Evolutionary conservation across 257 asterid species (phyloP).

Genomic region (Nicotiana undulata): DNA sequence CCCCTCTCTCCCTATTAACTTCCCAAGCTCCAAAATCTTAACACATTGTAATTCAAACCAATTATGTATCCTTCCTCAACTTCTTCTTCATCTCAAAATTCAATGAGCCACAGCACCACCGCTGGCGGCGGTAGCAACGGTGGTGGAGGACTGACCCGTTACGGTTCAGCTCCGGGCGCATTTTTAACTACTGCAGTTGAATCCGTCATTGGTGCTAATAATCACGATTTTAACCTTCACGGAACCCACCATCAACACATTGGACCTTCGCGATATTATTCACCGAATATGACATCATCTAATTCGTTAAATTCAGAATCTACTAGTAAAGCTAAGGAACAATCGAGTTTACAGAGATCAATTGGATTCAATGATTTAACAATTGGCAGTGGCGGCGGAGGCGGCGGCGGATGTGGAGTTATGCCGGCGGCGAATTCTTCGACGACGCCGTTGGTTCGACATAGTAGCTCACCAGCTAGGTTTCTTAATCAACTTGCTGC

Average conservation of each 20-base stretch:
- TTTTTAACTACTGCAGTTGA: conserved; percentile 47
- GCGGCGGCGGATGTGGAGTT: conserved; percentile 9
- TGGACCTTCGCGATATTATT: conserved; percentile 27
- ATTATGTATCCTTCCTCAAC: conserved; percentile 61
- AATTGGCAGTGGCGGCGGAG: background rate
- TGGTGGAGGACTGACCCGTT: conserved; percentile 44
- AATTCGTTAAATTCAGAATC: conserved; percentile 17
- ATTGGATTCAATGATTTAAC: conserved; percentile 18
- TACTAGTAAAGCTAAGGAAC: background rate
- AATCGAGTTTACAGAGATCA: conserved; percentile 27
- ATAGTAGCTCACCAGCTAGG: conserved; percentile 75
- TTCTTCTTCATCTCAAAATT: conserved; percentile 61
- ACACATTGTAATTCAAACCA: background rate
- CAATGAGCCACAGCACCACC: conserved; percentile 32
- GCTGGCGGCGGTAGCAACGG: background rate
- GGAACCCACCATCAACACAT: conserved; percentile 17
- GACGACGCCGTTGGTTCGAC: conserved; percentile 46
- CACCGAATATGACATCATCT: conserved; percentile 19
- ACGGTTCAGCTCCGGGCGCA: conserved; percentile 74
- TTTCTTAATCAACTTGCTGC: conserved; percentile 63
- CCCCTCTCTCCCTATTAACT: background rate
- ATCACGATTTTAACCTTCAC: conserved; percentile 31
- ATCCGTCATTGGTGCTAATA: conserved; percentile 28
- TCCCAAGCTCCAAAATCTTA: background rate
- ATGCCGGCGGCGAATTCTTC: conserved; percentile 19